A percentile compares a stretch with the other conserved stretches of the same genome.
phyloP scores from a whole-genome alignment of 768 basidiomycete species.

The Leccinum obscurum region DNA sequence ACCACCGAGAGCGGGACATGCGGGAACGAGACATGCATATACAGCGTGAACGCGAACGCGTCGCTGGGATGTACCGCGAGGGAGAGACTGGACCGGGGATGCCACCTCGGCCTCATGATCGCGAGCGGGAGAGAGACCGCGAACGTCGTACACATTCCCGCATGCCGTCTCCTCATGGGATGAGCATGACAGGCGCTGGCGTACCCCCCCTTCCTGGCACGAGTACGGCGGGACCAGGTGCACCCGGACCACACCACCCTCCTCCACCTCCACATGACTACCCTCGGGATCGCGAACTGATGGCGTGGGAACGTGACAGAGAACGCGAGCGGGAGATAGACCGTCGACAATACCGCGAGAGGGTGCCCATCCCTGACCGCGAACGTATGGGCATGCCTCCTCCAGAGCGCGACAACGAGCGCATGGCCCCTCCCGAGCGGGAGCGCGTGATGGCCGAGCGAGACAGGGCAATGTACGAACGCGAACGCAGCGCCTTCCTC shows the following conservation, averaged over 20 bases:
- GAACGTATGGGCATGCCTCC: slow-evolving; percentile 21
- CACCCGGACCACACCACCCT: slow-evolving; percentile 20
- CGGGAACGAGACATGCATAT: slow-evolving; percentile 30
- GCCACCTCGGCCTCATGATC: slow-evolving; percentile 26
- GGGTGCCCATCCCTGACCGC: slow-evolving; percentile 23
- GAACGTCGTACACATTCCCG: slow-evolving; percentile 30
- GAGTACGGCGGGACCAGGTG: slow-evolving; percentile 20
- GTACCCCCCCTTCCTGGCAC: slow-evolving; percentile 8
- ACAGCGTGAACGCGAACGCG: slow-evolving; percentile 29
- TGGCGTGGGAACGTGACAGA: slow-evolving; percentile 30
- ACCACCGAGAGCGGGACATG: slow-evolving; percentile 28
- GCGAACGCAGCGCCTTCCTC: slow-evolving; percentile 22
- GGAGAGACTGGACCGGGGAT: slow-evolving; percentile 27
- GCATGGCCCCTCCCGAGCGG: slow-evolving; percentile 17
- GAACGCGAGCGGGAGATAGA: slow-evolving; percentile 29
- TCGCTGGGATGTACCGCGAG: slow-evolving; percentile 22
- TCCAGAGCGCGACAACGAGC: slow-evolving; percentile 27
- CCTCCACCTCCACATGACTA: slow-evolving; percentile 25
- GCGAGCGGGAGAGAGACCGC: slow-evolving; percentile 33
- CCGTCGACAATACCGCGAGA: slow-evolving; percentile 29
- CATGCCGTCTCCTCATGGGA: slow-evolving; percentile 28
- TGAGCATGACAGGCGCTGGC: slow-evolving; percentile 8
- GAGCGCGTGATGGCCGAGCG: slow-evolving; percentile 26
- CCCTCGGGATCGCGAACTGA: slow-evolving; percentile 27
- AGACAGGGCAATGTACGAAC: slow-evolving; percentile 25